Base-by-base conservation (phyloP, 306 rosid species). In the Pyrus betulifolia region DNA sequence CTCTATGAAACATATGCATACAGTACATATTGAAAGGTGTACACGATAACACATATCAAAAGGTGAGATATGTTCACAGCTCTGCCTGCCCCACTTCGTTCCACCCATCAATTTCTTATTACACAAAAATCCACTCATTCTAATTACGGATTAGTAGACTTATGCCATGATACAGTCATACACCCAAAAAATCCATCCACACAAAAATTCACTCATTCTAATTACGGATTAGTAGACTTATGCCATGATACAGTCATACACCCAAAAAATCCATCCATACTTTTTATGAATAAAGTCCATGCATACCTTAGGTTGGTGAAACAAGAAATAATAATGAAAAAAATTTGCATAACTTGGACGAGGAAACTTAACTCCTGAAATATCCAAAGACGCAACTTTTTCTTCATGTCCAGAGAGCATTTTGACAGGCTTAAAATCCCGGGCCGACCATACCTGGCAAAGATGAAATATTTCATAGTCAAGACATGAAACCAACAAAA, bases 401-500 rank as follows among this genome's bases (percentile, higher is more conserved):
- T 90, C 92, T 89, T 95, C 99, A 76, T 92, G 99, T 72, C 97
- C 99, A 70, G 96, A 88, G 45, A 92, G 91, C 12, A 93, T 90
- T 87, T 81, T 92, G 70, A 95, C 96, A 70, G 92, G 97, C 87
- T 92, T 95, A 78, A 95, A 92, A 85, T 95, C 97, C 75, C 93
- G 91, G 69, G 89, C 91, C 12, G 99, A 95, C 99, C 99, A 92
- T 67, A 92, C 89, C 99, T 95, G 82, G 30, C 19, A 66, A 67
- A 76, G 45, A 80, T 74, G 14, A 67, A 70, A 81, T 76, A 28
- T 69, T 62, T 46, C 35, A 55, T n/a, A 84, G 54, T 80, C 59
- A 45, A 72, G 15, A 67, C 44, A 70, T 67, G 38, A 79, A 71
- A 8, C 63, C 40, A 23, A 45, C 35, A 80, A 68, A 67, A 42